A percentile compares a stretch with the other conserved stretches of the same genome.
Evolutionary conservation across 495 filamentous ascomycete genomes (phyloP).

Genomic region (Daldinia childiae): DNA sequence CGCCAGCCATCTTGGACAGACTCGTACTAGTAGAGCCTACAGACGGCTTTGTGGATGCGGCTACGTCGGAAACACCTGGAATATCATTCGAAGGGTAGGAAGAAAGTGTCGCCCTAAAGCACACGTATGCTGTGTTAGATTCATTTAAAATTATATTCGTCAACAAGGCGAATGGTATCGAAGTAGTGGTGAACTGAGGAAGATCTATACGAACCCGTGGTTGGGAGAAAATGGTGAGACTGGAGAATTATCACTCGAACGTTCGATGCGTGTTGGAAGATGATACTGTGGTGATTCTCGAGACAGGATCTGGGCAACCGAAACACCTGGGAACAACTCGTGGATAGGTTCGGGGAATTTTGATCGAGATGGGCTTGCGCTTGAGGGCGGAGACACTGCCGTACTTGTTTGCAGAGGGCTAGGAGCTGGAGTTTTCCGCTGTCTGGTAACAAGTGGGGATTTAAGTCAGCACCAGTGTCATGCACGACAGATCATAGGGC

Average conservation of each 20-base stretch:
- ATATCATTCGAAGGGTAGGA: constrained; percentile 56
- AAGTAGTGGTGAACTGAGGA: not conserved
- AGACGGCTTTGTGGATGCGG: constrained; percentile 49
- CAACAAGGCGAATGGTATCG: not conserved
- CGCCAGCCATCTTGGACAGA: constrained; percentile 42
- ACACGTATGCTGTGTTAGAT: constrained; percentile 40
- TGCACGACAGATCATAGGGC: constrained; percentile 20
- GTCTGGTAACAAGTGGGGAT: constrained; percentile 54
- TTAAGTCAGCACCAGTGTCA: constrained; percentile 47
- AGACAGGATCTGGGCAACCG: constrained; percentile 30
- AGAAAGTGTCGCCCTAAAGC: constrained; percentile 44
- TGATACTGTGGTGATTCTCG: constrained; percentile 46
- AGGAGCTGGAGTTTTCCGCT: constrained; percentile 51
- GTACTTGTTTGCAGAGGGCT: constrained; percentile 56
- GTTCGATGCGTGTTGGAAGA: constrained; percentile 1
- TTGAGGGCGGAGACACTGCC: constrained; percentile 53
- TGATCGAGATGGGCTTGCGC: constrained; percentile 52
- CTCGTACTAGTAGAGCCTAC: constrained; percentile 47
- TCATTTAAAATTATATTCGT: constrained; percentile 1
- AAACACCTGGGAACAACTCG: constrained; percentile 36
- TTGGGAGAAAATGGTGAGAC: constrained; percentile 24
- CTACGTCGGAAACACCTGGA: constrained; percentile 49
- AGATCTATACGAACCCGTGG: constrained; percentile 27
- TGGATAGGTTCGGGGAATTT: constrained; percentile 46
- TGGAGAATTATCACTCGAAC: constrained; percentile 24